phyloP scores from a whole-genome alignment of 2,329 filamentous ascomycete genomes.

The Fusarium sp. region DNA sequence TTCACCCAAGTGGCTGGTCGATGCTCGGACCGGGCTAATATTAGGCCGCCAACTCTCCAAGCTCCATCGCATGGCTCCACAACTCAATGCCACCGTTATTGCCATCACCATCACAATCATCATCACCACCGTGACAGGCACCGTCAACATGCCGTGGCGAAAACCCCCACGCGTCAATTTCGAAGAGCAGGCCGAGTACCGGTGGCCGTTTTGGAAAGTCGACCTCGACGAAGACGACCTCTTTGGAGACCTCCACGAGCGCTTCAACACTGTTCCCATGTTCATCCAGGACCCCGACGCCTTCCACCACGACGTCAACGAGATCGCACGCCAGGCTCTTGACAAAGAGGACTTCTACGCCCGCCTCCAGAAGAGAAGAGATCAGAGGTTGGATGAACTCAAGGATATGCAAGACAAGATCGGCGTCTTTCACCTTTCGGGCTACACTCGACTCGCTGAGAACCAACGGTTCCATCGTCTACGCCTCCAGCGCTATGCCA shows the following conservation, averaged over 20 bases:
- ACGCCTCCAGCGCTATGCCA: background rate
- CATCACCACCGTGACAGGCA: background rate
- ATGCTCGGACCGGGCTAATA: background rate
- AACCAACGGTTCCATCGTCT: background rate
- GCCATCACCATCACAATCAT: background rate
- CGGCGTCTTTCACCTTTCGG: background rate
- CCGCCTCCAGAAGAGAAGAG: background rate
- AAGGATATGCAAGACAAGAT: background rate
- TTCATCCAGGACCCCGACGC: constrained; percentile 2
- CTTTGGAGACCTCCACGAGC: background rate
- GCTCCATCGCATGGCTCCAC: background rate
- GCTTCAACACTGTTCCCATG: constrained; percentile 5
- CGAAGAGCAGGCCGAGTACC: background rate
- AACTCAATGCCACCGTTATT: background rate
- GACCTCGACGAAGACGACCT: background rate
- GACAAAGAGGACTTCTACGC: background rate
- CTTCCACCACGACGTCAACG: background rate
- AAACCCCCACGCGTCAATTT: background rate
- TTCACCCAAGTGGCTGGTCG: background rate
- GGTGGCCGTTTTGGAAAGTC: background rate
- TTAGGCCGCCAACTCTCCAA: background rate
- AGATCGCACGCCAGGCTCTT: background rate
- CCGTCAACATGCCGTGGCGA: background rate
- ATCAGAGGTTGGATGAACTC: background rate
- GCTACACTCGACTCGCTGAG: background rate